A percentile compares a stretch with the other conserved stretches of the same genome.
These are phyloP conservation scores for Diaporthe nobilis DNA, from an alignment of 2,329 filamentous ascomycete genomes.

Conservation along the genomic window DNA sequence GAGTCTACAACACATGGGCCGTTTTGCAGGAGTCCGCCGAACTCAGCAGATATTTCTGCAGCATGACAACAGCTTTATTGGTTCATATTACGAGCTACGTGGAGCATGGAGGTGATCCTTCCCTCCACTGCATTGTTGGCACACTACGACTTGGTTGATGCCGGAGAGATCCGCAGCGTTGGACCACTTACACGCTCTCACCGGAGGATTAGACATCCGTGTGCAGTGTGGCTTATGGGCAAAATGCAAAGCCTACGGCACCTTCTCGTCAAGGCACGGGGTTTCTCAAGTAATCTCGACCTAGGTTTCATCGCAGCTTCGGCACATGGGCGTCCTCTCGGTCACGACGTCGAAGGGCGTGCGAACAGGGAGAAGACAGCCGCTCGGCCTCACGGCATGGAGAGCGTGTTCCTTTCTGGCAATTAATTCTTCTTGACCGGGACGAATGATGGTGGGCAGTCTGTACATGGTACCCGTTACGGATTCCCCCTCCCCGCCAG, in stretches of 20 bases:
- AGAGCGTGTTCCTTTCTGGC: background rate
- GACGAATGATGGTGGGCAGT: background rate
- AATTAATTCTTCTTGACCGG: background rate
- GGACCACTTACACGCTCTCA: background rate
- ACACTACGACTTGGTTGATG: background rate
- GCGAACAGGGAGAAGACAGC: background rate
- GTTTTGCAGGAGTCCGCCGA: background rate
- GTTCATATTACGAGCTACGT: background rate
- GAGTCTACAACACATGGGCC: background rate
- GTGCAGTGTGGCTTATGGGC: background rate
- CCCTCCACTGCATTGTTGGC: background rate
- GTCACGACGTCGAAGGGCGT: background rate
- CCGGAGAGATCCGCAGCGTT: slow-evolving; percentile 6
- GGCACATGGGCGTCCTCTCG: background rate
- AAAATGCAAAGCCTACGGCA: background rate
- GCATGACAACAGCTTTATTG: background rate
- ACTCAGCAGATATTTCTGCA: background rate
- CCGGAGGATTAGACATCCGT: background rate
- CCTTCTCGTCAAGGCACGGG: background rate
- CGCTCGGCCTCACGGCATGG: background rate
- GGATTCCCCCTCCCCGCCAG: background rate
- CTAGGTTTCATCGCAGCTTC: background rate
- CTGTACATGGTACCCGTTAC: background rate
- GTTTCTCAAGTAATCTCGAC: background rate
- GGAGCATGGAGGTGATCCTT: background rate